phyloP scores from a whole-genome alignment of 495 filamentous ascomycete species.

The Ascodesmis nigricans region DNA sequence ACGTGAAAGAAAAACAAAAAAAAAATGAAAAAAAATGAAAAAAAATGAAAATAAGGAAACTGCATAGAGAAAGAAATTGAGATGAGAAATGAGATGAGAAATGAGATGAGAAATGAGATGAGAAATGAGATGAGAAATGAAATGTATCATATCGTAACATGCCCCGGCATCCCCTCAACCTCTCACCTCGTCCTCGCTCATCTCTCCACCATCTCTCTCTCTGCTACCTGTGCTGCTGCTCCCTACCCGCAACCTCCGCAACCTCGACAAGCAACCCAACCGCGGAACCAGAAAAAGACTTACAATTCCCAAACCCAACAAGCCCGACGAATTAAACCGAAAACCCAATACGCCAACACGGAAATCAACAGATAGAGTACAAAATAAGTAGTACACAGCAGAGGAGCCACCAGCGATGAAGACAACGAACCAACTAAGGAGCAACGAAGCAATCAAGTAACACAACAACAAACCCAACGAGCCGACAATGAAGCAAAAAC shows the following conservation, averaged over 20 bases:
- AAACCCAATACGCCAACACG: background rate
- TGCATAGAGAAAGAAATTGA: conserved; percentile 18
- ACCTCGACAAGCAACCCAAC: background rate
- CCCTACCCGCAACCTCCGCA: background rate
- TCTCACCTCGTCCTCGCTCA: background rate
- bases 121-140: too few species aligned
- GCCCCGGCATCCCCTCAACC: background rate
- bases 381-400: background rate
- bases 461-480: background rate
- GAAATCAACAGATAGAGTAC: background rate
- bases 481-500: background rate
- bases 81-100: too few species aligned
- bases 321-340: background rate
- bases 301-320: background rate
- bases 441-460: too few species aligned
- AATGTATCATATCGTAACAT: background rate
- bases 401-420: background rate
- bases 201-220: background rate
- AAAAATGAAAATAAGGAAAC: conserved; percentile 9
- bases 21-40: too few species aligned
- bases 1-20: too few species aligned
- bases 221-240: background rate
- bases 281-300: background rate
- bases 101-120: conserved; percentile 15
- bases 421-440: background rate